Base-by-base conservation (phyloP, 495 filamentous ascomycete genomes). In the Hypoxylon rickii region DNA sequence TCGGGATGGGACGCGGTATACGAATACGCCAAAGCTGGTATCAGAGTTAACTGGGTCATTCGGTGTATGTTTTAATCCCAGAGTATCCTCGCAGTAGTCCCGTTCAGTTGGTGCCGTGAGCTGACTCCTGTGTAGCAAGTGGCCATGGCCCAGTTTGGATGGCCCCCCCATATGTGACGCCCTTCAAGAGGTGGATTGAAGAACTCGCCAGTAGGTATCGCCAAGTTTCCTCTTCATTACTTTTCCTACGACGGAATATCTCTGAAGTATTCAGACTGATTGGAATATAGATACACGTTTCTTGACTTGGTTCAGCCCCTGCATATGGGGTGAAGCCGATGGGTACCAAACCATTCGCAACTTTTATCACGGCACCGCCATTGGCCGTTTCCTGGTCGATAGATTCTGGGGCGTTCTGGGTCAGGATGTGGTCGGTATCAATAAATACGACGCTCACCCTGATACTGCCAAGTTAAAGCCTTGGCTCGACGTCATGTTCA, bases 41-140 rank as follows among this genome's bases (percentile, higher is more conserved):
- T 86, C 41, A 71, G 82, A 21, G 87, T 96, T 2, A 78, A 90
- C 56, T 90, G 85, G 89, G 74, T 96, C 20, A 91, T 96, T 54
- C 80, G 92, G 49, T 73, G 77, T 79, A 60, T 20, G 72, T 44
- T n/a, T n/a, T n/a, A n/a, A n/a, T n/a, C n/a, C n/a, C n/a, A n/a
- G n/a, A n/a, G n/a, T n/a, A n/a, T n/a, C n/a, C n/a, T n/a, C n/a
- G n/a, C n/a, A n/a, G n/a, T 5, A 20, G 16, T 51, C 44, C 17
- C 20, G 8, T 51, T 19, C 3, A n/a, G 15, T 6, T 17, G n/a
- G n/a, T n/a, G n/a, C n/a, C n/a, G n/a, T 19, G 38, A n/a, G 13
- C n/a, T 36, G 22, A n/a, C 44, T 22, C 44, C 7, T 26, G 42
- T 21, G 32, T 47, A 70, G 79, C 83, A 20, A 85, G 81, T 3